These are phyloP conservation scores for Orbilia ellipsospora DNA, from an alignment of 2,329 filamentous ascomycete genomes.

Conservation along the genomic window DNA sequence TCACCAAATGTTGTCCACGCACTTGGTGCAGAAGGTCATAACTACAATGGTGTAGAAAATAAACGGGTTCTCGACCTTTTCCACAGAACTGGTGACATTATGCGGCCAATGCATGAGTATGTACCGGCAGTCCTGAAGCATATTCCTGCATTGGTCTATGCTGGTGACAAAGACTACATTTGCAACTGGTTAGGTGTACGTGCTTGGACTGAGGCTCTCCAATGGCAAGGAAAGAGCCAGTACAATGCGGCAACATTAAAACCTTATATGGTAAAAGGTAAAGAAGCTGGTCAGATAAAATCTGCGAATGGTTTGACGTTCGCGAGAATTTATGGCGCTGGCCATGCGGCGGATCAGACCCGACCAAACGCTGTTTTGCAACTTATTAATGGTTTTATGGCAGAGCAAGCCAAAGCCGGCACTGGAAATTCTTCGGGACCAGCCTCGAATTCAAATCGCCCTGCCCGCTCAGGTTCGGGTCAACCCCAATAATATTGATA, in stretches of 20 bases:
- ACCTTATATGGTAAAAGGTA: slow-evolving; percentile 72
- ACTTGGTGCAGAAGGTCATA: slow-evolving; percentile 85
- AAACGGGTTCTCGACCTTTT: slow-evolving; percentile 96
- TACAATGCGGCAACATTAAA: slow-evolving; percentile 78
- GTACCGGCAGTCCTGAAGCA: slow-evolving; percentile 86
- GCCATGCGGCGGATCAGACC: slow-evolving; percentile 98
- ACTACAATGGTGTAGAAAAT: slow-evolving; percentile 73
- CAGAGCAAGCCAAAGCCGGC: slow-evolving; percentile 62
- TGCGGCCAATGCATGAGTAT: slow-evolving; percentile 94
- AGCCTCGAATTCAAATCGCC: no score
- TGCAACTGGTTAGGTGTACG: slow-evolving; percentile 97
- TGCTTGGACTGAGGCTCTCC: slow-evolving; percentile 90
- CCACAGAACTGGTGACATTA: slow-evolving; percentile 95
- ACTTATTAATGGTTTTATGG: slow-evolving; percentile 94
- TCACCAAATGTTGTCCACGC: slow-evolving; percentile 6
- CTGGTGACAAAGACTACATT: slow-evolving; percentile 87
- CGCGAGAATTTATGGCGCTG: slow-evolving; percentile 85
- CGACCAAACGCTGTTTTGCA: slow-evolving; percentile 89
- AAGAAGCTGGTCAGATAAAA: slow-evolving; percentile 80
- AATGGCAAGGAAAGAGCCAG: slow-evolving; percentile 86
- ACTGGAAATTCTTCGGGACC: neutral
- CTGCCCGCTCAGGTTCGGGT: no score
- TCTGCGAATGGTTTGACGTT: slow-evolving; percentile 92
- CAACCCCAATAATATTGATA: no score
- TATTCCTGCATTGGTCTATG: slow-evolving; percentile 95